These are phyloP conservation scores for Calocybe cyanea DNA, from an alignment of 768 basidiomycete species.

Conservation along the genomic window DNA sequence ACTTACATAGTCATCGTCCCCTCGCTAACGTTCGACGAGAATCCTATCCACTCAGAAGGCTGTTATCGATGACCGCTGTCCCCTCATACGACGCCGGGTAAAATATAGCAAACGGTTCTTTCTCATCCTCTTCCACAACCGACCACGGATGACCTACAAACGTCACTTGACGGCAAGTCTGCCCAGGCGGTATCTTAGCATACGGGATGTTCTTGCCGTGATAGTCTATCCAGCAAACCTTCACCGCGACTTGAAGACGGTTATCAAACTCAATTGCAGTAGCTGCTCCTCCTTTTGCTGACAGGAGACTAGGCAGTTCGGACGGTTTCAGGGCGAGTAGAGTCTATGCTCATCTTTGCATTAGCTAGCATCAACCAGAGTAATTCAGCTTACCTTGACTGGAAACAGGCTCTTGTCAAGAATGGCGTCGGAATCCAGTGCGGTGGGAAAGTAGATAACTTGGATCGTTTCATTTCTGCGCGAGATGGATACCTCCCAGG, in stretches of 20 bases:
- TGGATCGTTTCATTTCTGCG: background rate
- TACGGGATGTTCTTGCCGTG: background rate
- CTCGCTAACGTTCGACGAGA: no score
- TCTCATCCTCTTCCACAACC: background rate
- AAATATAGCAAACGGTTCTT: constrained; percentile 6
- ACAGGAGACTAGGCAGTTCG: background rate
- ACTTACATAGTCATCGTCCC: no score
- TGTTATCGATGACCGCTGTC: constrained; percentile 1
- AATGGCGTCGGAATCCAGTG: background rate
- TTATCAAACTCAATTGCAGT: constrained; percentile 14
- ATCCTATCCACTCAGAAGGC: background rate
- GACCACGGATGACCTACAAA: constrained; percentile 9
- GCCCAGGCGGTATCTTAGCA: constrained; percentile 3
- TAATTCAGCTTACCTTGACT: background rate
- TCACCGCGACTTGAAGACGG: constrained; percentile 4
- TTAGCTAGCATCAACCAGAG: background rate
- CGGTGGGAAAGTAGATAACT: constrained; percentile 4
- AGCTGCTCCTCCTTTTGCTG: background rate
- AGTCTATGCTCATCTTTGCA: background rate
- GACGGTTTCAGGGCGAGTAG: background rate
- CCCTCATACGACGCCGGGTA: constrained; percentile 1
- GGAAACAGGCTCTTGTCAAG: constrained; percentile 1
- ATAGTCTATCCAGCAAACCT: constrained; percentile 5
- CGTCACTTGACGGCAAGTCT: constrained; percentile 5
- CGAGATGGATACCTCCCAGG: constrained; percentile 8